These are phyloP conservation scores for Nadsonia commutata DNA, from an alignment of 1,139 yeast genomes.

Conservation along the genomic window DNA sequence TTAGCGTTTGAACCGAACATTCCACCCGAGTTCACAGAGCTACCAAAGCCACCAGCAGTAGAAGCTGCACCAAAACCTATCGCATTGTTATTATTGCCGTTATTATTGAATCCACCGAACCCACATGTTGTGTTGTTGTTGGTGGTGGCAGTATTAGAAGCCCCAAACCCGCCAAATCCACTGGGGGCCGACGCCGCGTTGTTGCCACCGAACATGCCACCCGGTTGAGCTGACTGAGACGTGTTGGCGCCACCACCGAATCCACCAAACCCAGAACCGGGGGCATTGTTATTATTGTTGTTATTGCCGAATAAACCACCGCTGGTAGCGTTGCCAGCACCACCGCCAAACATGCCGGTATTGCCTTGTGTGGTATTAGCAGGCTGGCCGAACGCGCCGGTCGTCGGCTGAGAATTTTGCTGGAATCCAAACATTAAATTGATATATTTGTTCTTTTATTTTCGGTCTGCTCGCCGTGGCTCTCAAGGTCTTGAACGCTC, in stretches of 20 bases:
- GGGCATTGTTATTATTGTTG: constrained; percentile 11
- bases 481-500: too few species aligned
- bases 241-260: constrained; percentile 6
- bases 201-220: constrained; percentile 12
- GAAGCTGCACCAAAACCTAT: constrained; percentile 10
- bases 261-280: constrained; percentile 6
- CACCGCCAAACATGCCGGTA: too few species aligned
- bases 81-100: constrained; percentile 15
- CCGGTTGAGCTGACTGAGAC: constrained; percentile 1
- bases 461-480: too few species aligned
- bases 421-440: not conserved
- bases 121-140: constrained; percentile 23
- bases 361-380: constrained; percentile 1
- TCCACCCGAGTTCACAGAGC: constrained; percentile 10
- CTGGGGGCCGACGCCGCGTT: constrained; percentile 1
- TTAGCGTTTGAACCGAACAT: constrained; percentile 9
- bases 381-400: constrained; percentile 10
- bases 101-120: too few species aligned
- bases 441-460: too few species aligned
- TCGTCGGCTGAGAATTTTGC: not conserved
- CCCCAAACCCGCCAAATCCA: constrained; percentile 16
- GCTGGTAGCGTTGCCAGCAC: constrained; percentile 6
- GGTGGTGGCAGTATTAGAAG: constrained; percentile 7
- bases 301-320: constrained; percentile 13
- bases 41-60: constrained; percentile 16